Base-by-base conservation (phyloP, 2,329 filamentous ascomycete species). In the Alternaria gansuensis region DNA sequence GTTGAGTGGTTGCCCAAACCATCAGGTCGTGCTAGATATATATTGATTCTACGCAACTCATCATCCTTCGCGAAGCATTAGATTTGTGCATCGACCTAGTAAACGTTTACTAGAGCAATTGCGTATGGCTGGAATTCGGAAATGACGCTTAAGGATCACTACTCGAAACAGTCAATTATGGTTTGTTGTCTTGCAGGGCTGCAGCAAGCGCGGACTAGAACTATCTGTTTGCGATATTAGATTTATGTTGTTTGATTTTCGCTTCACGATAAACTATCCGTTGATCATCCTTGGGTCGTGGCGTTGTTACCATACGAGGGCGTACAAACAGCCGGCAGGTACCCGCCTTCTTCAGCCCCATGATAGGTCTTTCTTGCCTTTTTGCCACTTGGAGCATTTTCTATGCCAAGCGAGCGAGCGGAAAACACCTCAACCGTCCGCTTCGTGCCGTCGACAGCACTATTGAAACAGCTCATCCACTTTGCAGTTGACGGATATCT, bases 301-400 rank as follows among this genome's bases (percentile, higher is more conserved):
- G 37, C 37, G 39, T 45, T 23, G 45, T 37, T n/a, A 54, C 31
- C 33, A 33, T 21, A 26, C 21, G 14, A 33, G 14, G 33, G 36
- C 45, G 52, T 39, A 41, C 52, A 59, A 56, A 46, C 46, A 54
- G 45, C 46, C 50, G 44, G 62, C 50, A 68, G 63, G 66, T 64
- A 70, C 68, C 68, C 64, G 63, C 51, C 49, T 51, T 43, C 45
- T 39, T 57, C 45, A 54, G 39, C 43, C 39, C 62, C 60, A 67
- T 64, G 62, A 68, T 49, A 49, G 34, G 28, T 14, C 26, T 39
- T 45, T 50, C 48, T 50, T 57, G 48, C 53, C 51, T 49, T 54
- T 52, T 43, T 33, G 45, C 51, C 10, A 37, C 49, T 45, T 43
- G 14, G 29, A 37, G 54, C 33, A 43, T 56, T 51, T 51, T 57